These are phyloP conservation scores for Trametes punicea DNA, from an alignment of 768 basidiomycete genomes.

Conservation along the genomic window DNA sequence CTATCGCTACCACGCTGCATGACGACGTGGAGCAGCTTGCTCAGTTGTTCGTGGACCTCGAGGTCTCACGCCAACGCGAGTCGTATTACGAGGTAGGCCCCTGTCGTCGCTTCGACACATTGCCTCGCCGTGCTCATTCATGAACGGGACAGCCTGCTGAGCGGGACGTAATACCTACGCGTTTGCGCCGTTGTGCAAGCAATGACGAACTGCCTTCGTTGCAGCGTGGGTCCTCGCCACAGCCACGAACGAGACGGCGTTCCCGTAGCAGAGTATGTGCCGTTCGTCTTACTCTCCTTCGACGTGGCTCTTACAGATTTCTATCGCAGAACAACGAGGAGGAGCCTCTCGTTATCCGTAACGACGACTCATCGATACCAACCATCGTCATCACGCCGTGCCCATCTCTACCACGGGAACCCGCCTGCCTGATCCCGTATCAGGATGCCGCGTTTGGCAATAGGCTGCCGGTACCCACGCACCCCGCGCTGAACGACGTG, in stretches of 20 bases:
- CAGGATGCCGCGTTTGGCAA: conserved; percentile 54
- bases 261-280: conserved; percentile 7
- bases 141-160: conserved; percentile 6
- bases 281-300: neutral
- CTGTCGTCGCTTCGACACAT: neutral
- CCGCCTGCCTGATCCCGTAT: conserved; percentile 46
- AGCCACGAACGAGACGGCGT: conserved; percentile 9
- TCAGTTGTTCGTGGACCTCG: conserved; percentile 41
- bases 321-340: neutral
- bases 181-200: neutral
- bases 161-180: conserved; percentile 13
- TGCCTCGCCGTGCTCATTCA: neutral
- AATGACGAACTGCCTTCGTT: neutral
- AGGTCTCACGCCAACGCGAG: conserved; percentile 17
- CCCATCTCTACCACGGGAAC: conserved; percentile 36
- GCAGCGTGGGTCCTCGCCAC: neutral
- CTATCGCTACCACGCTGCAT: conserved; percentile 34
- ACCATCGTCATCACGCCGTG: conserved; percentile 52
- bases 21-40: conserved; percentile 43
- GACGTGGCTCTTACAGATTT: neutral
- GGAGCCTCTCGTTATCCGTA: conserved; percentile 24
- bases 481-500: conserved; percentile 44
- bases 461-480: conserved; percentile 47
- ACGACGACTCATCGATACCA: conserved; percentile 39
- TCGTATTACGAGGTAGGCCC: conserved; percentile 15